Base-by-base conservation (phyloP, 768 basidiomycete species). In the Termitomyces sp. region DNA sequence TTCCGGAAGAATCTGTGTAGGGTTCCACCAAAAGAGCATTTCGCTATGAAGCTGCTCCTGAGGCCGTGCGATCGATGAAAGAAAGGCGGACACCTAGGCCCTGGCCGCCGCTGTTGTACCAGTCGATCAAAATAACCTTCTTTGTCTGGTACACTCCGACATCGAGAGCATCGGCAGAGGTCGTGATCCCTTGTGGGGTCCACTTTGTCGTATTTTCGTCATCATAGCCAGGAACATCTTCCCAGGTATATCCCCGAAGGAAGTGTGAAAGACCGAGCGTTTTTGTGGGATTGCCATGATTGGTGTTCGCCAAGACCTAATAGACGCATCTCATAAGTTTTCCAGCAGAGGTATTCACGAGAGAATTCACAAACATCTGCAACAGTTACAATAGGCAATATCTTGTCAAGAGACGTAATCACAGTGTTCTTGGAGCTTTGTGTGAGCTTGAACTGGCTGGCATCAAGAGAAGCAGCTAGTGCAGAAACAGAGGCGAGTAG, bases 371-470 rank as follows among this genome's bases (percentile, higher is more conserved):
- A 16, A 30, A 59, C 61, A 32, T 56, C 26, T 30, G 61, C 33
- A 20, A 62, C 61, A 5, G 50, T 59, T 38, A 59, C 54, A 18
- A 62, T 59, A 4, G 61, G 61, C 14, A 62, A 55, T 20, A 59
- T 59, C 5, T 50, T 47, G 38, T 62, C 61, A 9, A 62, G 47
- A 40, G 50, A 50, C 18, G 50, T 35, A 38, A 62, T 62, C 10
- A 59, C 58, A 28, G 50, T 28, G 23, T 59, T 62, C 14, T 30
- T 48, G 38, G 48, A 53, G 32, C 61, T 62, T 46, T 62, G 52
- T 2, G 85, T 63, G 85, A 88, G 70, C 79, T 52, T 52, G 26
- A 52, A 52, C 36, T 52, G 51, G 1, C 36, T 52, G 6, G 51
- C 36, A 5, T 52, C 16, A 10, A 52, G 51, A 28, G 18, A 38